Conservation (phyloP, 2,329 filamentous ascomycete genomes). For the Chrysoporthe austroafricana region DNA sequence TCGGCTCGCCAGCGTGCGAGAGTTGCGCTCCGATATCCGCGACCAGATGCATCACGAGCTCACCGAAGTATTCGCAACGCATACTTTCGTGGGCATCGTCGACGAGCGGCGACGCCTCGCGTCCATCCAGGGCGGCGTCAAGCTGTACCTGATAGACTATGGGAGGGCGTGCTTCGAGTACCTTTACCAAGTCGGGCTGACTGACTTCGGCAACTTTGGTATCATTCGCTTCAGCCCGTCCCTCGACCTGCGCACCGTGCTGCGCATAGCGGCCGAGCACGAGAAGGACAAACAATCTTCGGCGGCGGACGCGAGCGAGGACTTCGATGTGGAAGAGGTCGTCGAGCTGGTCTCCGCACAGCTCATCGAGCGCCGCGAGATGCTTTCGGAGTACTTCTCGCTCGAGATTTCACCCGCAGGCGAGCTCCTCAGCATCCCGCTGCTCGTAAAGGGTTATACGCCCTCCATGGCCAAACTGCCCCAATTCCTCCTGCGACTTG, state of each 20-base stretch:
- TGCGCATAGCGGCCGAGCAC: slow-evolving; percentile 72
- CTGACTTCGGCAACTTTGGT: slow-evolving; percentile 95
- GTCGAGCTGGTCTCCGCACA: slow-evolving; percentile 68
- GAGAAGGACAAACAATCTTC: slow-evolving; percentile 57
- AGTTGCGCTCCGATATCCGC: slow-evolving; percentile 79
- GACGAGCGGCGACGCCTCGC: slow-evolving; percentile 84
- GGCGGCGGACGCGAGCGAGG: slow-evolving; percentile 46
- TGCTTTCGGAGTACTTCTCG: slow-evolving; percentile 92
- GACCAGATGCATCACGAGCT: slow-evolving; percentile 82
- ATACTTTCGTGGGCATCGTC: slow-evolving; percentile 92
- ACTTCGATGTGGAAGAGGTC: slow-evolving; percentile 69
- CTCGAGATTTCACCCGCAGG: slow-evolving; percentile 80
- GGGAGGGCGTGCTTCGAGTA: slow-evolving; percentile 84
- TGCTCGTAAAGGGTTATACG: slow-evolving; percentile 86
- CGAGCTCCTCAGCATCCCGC: slow-evolving; percentile 76
- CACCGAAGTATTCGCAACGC: slow-evolving; percentile 82
- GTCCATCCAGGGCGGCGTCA: slow-evolving; percentile 92
- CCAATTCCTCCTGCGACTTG: slow-evolving; percentile 82
- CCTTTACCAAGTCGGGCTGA: slow-evolving; percentile 93
- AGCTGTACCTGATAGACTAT: slow-evolving; percentile 91
- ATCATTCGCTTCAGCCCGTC: slow-evolving; percentile 78
- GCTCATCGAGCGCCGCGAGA: slow-evolving; percentile 76
- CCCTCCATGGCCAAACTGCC: slow-evolving; percentile 87
- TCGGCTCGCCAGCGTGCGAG: slow-evolving; percentile 81
- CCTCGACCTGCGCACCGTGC: slow-evolving; percentile 70